Conservation (phyloP, 139 green algal species). For the Diplosphaera chodatii region DNA sequence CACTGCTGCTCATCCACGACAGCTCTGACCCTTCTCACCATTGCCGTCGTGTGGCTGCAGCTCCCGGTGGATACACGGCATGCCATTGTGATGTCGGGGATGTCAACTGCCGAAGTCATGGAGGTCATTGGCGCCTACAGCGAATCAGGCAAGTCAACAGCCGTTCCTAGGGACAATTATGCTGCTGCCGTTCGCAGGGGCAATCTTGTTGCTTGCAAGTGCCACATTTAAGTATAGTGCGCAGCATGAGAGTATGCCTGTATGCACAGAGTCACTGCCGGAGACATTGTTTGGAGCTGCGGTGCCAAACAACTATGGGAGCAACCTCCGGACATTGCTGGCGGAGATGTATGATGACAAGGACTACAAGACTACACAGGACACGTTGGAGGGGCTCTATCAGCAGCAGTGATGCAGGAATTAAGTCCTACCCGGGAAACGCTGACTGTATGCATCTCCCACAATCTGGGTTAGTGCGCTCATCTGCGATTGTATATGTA, state of each 20-base stretch:
- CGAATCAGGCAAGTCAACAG: not conserved
- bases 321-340: not conserved
- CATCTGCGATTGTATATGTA: too few species aligned
- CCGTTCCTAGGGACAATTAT: too few species aligned
- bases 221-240: too few species aligned
- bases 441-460: too few species aligned
- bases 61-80: not conserved
- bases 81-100: conserved; percentile 3
- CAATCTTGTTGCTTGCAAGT: too few species aligned
- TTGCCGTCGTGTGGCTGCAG: not conserved
- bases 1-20: too few species aligned
- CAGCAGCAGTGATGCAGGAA: not conserved
- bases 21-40: too few species aligned
- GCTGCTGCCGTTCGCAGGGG: too few species aligned
- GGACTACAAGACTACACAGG: not conserved
- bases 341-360: conserved; percentile 8
- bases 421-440: too few species aligned
- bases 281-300: conserved; percentile 1
- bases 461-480: too few species aligned
- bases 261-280: not conserved
- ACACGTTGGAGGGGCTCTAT: not conserved
- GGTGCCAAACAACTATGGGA: conserved; percentile 12
- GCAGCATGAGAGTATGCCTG: too few species aligned
- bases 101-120: conserved; percentile 12
- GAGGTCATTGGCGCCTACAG: conserved; percentile 15